Conservation (phyloP, 78 protist species). For the Salpingoeca rosetta region DNA sequence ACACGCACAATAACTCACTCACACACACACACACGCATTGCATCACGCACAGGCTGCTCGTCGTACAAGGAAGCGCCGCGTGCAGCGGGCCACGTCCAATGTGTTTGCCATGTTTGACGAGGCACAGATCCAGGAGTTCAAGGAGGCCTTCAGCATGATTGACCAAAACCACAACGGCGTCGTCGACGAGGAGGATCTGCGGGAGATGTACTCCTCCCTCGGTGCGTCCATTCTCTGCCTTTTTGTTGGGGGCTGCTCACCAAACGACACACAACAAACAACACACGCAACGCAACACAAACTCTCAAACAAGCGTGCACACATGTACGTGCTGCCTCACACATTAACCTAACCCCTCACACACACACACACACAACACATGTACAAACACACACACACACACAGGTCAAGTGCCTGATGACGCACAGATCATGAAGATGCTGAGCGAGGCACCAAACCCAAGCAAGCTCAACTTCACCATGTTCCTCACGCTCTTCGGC, state of each 20-base stretch:
- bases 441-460: constrained; percentile 21
- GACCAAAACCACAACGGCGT: constrained; percentile 24
- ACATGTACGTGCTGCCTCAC: too few species aligned
- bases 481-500: constrained; percentile 30
- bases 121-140: constrained; percentile 28
- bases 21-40: too few species aligned
- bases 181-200: constrained; percentile 59
- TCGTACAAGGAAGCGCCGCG: constrained; percentile 7
- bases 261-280: too few species aligned
- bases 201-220: constrained; percentile 4
- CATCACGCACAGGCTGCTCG: neutral
- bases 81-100: constrained; percentile 26
- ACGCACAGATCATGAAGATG: constrained; percentile 11
- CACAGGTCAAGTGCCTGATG: neutral
- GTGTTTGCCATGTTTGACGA: constrained; percentile 41
- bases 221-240: too few species aligned
- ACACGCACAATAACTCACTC: too few species aligned
- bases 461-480: constrained; percentile 24
- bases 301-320: too few species aligned
- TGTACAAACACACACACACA: too few species aligned
- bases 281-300: too few species aligned
- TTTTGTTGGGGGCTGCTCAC: neutral
- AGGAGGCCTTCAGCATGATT: constrained; percentile 37
- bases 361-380: too few species aligned
- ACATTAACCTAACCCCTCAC: neutral